phyloP scores from a whole-genome alignment of 2,329 filamentous ascomycete species.

The Teratosphaeriaceae sp. region DNA sequence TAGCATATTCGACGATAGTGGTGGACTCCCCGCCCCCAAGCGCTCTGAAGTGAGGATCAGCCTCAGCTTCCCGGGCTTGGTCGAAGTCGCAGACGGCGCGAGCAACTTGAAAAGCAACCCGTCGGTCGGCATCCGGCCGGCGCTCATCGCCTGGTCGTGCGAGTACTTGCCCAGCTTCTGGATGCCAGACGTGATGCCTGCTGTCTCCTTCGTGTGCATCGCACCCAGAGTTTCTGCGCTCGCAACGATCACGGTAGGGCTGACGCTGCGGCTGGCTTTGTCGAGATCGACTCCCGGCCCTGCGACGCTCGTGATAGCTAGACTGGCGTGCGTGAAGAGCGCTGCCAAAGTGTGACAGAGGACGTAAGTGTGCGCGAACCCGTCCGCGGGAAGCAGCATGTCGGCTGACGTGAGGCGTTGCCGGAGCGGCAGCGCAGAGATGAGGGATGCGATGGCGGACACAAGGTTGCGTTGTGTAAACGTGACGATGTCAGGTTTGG shows the following conservation, averaged over 20 bases:
- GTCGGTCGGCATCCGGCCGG: constrained; percentile 66
- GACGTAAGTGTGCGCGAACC: constrained; percentile 71
- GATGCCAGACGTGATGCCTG: constrained; percentile 50
- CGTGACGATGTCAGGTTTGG: constrained; percentile 64
- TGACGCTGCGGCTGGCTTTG: constrained; percentile 64
- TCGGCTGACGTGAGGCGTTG: constrained; percentile 71
- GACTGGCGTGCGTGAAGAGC: constrained; percentile 73
- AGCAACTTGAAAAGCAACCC: constrained; percentile 57
- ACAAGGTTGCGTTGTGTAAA: constrained; percentile 82
- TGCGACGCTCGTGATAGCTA: constrained; percentile 85
- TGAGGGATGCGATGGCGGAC: constrained; percentile 71
- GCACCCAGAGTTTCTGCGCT: constrained; percentile 66
- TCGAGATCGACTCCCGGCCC: constrained; percentile 64
- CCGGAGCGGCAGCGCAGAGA: constrained; percentile 65
- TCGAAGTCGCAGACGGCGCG: constrained; percentile 54
- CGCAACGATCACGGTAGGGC: constrained; percentile 76
- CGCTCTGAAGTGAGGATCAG: constrained; percentile 74
- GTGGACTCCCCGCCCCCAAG: constrained; percentile 53
- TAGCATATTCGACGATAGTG: constrained; percentile 62
- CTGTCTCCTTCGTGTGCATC: constrained; percentile 56
- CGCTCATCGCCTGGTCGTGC: constrained; percentile 62
- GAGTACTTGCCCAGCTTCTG: constrained; percentile 64
- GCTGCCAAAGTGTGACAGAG: constrained; percentile 74
- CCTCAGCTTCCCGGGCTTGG: constrained; percentile 65
- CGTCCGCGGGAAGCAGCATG: constrained; percentile 77